Conservation (phyloP, 1,139 yeast genomes). For the Yamadazyma songkhlaensis region DNA sequence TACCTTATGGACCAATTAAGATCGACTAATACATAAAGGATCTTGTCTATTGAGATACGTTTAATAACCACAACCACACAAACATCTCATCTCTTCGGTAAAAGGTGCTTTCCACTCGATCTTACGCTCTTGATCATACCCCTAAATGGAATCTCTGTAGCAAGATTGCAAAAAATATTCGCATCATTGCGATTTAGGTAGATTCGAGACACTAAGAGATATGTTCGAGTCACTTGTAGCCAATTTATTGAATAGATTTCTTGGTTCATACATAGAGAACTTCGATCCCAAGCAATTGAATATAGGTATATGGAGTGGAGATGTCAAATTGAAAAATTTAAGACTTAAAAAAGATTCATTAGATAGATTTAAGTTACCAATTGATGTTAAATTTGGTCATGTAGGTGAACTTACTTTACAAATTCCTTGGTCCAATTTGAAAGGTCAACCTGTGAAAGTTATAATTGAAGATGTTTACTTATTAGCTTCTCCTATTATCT, state of each 20-base stretch:
- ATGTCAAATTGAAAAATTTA: slow-evolving; percentile 78
- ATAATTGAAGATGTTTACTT: slow-evolving; percentile 86
- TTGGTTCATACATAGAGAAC: slow-evolving; percentile 82
- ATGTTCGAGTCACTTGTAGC: slow-evolving; percentile 63
- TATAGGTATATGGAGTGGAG: slow-evolving; percentile 98
- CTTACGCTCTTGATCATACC: no score
- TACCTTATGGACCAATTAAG: no score
- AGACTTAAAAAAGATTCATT: slow-evolving; percentile 79
- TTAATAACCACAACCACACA: no score
- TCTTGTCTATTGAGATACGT: no score
- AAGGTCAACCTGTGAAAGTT: slow-evolving; percentile 88
- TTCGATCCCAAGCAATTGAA: slow-evolving; percentile 93
- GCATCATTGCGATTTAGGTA: no score
- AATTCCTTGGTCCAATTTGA: slow-evolving; percentile 96
- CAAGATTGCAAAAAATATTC: no score
- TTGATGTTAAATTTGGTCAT: slow-evolving; percentile 89
- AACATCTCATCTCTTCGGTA: no score
- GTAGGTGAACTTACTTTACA: slow-evolving; percentile 85
- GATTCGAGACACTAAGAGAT: no score
- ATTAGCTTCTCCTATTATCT: slow-evolving; percentile 69
- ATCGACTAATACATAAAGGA: no score
- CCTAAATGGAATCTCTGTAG: no score
- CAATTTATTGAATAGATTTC: slow-evolving; percentile 48
- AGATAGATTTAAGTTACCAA: slow-evolving; percentile 80
- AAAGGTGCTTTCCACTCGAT: no score